These are phyloP conservation scores for Eucalyptus pauciflora DNA, from an alignment of 345 rosid species.

Conservation along the genomic window DNA sequence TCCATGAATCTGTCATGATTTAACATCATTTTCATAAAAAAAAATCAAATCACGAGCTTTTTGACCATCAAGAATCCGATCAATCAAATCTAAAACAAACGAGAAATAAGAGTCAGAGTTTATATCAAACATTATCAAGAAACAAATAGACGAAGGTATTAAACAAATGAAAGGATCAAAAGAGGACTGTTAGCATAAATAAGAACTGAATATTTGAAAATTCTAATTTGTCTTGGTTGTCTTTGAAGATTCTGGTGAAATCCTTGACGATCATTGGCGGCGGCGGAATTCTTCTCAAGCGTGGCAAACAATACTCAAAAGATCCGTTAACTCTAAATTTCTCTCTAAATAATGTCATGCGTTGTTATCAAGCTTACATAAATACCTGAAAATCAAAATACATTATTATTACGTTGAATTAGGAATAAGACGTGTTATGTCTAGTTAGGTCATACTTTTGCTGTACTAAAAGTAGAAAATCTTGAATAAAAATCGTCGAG, in stretches of 20 bases:
- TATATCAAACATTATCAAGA: too few species aligned
- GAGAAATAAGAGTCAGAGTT: not conserved
- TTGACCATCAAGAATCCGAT: rapidly evolving
- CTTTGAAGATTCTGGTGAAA: not conserved
- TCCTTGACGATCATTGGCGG: not conserved
- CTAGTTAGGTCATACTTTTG: not conserved
- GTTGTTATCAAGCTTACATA: not conserved
- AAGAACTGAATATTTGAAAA: not conserved
- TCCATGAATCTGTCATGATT: not conserved
- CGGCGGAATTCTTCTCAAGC: not conserved
- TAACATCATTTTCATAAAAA: too few species aligned
- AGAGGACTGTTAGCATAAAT: too few species aligned
- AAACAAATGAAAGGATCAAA: too few species aligned
- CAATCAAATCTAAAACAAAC: not conserved
- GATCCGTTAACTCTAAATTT: not conserved
- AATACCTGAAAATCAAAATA: not conserved
- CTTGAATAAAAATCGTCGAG: not conserved
- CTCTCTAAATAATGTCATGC: not conserved
- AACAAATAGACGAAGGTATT: too few species aligned
- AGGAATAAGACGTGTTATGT: not conserved
- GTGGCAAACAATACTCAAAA: not conserved
- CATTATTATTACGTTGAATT: not conserved
- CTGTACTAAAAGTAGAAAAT: not conserved
- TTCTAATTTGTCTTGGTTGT: not conserved
- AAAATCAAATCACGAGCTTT: not conserved